phyloP scores from a whole-genome alignment of 176 grass and related monocot species.

The Sorghum bicolor region Sorghum_bicolor_NCBIv3 NC_012870.2:8514501-8515000 shows the following conservation, averaged over 20 bases:
- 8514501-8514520: conserved; percentile 81
- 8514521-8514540: conserved; percentile 1
- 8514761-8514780: conserved; percentile 73
- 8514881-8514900: conserved; percentile 96
- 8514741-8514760: conserved; percentile 76
- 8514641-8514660: conserved; percentile 68
- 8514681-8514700: conserved; percentile 65
- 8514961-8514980: conserved; percentile 97
- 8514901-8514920: conserved; percentile 89
- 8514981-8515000: conserved; percentile 98
- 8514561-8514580: conserved; percentile 5
- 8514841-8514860: conserved; percentile 34
- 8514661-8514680: conserved; percentile 89
- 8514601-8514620: conserved; percentile 95
- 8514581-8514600: conserved; percentile 31
- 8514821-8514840: neutral
- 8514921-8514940: conserved; percentile 90
- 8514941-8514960: conserved; percentile 94
- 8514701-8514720: conserved; percentile 67
- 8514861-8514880: conserved; percentile 88
- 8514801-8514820: conserved; percentile 21
- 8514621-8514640: conserved; percentile 84
- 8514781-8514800: conserved; percentile 62
- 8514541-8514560: neutral
- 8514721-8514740: conserved; percentile 72